These are phyloP conservation scores for Lophiostoma macrostomum DNA, from an alignment of 495 filamentous ascomycete species.

Conservation along the genomic window DNA sequence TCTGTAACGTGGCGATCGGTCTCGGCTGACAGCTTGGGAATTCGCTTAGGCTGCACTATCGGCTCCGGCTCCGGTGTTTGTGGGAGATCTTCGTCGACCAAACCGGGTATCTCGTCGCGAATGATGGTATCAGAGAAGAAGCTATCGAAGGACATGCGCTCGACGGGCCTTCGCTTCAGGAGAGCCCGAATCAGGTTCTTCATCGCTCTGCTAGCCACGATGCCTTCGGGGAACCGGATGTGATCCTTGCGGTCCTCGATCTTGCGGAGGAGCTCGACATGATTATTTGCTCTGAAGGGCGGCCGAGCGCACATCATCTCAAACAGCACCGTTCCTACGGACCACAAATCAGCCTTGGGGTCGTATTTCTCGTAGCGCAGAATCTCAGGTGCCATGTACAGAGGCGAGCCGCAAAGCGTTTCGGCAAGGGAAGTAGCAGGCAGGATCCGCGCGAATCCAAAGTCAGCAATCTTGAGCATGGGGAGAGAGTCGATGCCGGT, in stretches of 20 bases:
- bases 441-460: conserved; percentile 90
- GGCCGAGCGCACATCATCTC: conserved; percentile 92
- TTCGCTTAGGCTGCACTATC: conserved; percentile 22
- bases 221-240: conserved; percentile 73
- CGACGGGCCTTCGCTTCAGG: conserved; percentile 78
- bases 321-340: conserved; percentile 88
- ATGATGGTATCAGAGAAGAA: conserved; percentile 78
- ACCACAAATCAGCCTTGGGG: conserved; percentile 96
- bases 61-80: conserved; percentile 39
- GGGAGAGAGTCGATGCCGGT: conserved; percentile 83
- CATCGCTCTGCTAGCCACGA: conserved; percentile 67
- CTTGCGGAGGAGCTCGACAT: conserved; percentile 86
- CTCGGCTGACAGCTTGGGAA: conserved; percentile 29
- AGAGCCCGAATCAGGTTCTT: conserved; percentile 78
- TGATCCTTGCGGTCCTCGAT: conserved; percentile 83
- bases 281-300: conserved; percentile 87
- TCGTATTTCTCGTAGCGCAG: conserved; percentile 96
- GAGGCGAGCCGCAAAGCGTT: conserved; percentile 93
- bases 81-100: conserved; percentile 72
- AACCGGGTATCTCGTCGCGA: conserved; percentile 73
- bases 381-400: conserved; percentile 99
- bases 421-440: conserved; percentile 88
- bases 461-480: conserved; percentile 96
- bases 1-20: conserved; percentile 22
- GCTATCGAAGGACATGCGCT: conserved; percentile 75